A percentile compares a stretch with the other conserved stretches of the same genome.
These are phyloP conservation scores for Podila epigama DNA, from an alignment of 192 early-diverging fungal genomes.

Conservation along the genomic window DNA sequence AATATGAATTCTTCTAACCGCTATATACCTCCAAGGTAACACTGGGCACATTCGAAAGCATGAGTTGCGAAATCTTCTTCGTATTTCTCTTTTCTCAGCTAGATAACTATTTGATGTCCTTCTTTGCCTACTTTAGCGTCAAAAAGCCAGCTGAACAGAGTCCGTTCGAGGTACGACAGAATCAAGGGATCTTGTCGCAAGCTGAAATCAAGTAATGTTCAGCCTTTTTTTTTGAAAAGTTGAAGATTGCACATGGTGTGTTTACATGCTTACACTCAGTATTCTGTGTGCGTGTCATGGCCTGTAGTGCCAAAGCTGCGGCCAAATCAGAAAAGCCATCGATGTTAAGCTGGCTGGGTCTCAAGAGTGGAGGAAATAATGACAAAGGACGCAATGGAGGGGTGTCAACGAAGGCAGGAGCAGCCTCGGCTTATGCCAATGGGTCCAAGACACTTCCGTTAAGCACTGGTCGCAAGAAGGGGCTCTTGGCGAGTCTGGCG, in stretches of 20 bases:
- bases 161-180: conserved; percentile 42
- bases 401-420: neutral
- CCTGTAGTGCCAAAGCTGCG: conserved; percentile 16
- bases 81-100: neutral
- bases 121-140: neutral
- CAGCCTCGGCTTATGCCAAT: conserved; percentile 3
- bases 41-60: too few relatives aligned
- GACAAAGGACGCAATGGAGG: neutral
- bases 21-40: conserved; percentile 53
- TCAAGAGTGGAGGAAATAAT: conserved; percentile 7
- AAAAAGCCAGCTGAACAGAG: conserved; percentile 38
- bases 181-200: conserved; percentile 23
- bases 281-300: too few relatives aligned
- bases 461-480: conserved; percentile 37
- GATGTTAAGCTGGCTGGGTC: conserved; percentile 39
- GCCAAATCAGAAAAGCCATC: conserved; percentile 38
- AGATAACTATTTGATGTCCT: too few relatives aligned
- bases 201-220: conserved; percentile 39
- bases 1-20: conserved; percentile 86
- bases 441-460: conserved; percentile 36
- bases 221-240: neutral
- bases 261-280: neutral
- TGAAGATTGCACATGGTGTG: neutral
- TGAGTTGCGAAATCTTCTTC: too few relatives aligned
- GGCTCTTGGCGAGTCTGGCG: conserved; percentile 16